phyloP scores from a whole-genome alignment of 2,329 filamentous ascomycete genomes.

The Fonsecaea pugnacius region DNA sequence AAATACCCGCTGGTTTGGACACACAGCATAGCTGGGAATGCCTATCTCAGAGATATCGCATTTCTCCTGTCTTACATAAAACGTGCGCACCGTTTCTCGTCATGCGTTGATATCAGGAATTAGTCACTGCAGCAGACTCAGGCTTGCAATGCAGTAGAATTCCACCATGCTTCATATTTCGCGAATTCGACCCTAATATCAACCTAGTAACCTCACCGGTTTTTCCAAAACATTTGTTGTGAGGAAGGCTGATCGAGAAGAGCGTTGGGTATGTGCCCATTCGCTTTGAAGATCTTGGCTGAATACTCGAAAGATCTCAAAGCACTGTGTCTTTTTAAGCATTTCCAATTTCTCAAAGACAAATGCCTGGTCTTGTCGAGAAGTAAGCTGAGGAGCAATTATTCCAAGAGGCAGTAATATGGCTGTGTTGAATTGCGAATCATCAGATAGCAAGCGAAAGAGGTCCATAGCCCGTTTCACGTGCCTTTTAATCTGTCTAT shows the following conservation, averaged over 20 bases:
- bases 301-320: slow-evolving; percentile 9
- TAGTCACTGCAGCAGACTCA: too few species aligned
- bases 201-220: slow-evolving; percentile 7
- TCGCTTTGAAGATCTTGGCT: not conserved
- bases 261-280: not conserved
- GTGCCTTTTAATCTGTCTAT: slow-evolving; percentile 4
- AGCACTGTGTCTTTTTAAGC: not conserved
- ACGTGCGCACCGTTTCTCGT: too few species aligned
- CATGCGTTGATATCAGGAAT: too few species aligned
- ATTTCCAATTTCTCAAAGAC: slow-evolving; percentile 4
- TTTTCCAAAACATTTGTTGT: not conserved
- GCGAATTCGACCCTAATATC: not conserved
- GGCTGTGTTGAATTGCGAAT: slow-evolving; percentile 9
- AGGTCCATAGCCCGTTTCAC: not conserved
- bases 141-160: not conserved
- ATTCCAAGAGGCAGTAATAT: slow-evolving; percentile 12
- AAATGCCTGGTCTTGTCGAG: not conserved
- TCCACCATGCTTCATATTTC: not conserved
- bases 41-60: not conserved
- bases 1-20: not conserved
- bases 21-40: not conserved
- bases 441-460: not conserved
- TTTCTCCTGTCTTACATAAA: not conserved
- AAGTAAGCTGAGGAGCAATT: slow-evolving; percentile 6
- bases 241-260: not conserved